Evolutionary conservation across 2,329 filamentous ascomycete species (phyloP).

Genomic region (Pestalotiopsis sp.): DNA sequence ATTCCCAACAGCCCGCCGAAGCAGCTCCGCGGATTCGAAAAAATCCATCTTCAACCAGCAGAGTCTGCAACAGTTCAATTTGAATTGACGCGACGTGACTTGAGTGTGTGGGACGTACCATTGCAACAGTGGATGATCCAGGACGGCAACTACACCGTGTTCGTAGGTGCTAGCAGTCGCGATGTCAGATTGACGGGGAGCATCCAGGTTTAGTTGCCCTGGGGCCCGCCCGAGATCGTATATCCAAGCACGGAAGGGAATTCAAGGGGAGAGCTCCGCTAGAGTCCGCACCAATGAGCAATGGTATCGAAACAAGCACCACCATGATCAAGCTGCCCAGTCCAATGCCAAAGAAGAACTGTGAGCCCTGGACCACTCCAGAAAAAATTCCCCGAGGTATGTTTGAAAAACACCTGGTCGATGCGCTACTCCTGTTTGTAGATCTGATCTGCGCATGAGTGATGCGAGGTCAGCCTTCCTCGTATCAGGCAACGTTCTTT

Average conservation of each 20-base stretch:
- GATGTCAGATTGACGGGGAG: conserved; percentile 43
- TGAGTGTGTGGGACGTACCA: conserved; percentile 67
- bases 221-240: not conserved
- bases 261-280: not conserved
- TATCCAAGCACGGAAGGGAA: not conserved
- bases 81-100: conserved; percentile 59
- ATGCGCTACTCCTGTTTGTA: not conserved
- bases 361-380: not conserved
- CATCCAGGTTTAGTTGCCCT: conserved; percentile 26
- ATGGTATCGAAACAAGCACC: not conserved
- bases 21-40: conserved; percentile 66
- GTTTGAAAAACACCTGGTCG: not conserved
- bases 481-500: not conserved
- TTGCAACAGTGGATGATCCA: conserved; percentile 64
- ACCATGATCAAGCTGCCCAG: not conserved
- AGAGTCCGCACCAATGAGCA: not conserved
- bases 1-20: conserved; percentile 62
- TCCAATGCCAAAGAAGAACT: not conserved
- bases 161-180: conserved; percentile 49
- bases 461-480: not conserved
- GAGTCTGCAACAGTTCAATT: conserved; percentile 54
- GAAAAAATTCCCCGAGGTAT: not conserved
- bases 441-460: not conserved
- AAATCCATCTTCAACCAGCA: conserved; percentile 53
- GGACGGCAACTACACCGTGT: conserved; percentile 42